Conservation (phyloP, 1,139 yeast species). For the Kurtzmaniella quercitrusa region DNA sequence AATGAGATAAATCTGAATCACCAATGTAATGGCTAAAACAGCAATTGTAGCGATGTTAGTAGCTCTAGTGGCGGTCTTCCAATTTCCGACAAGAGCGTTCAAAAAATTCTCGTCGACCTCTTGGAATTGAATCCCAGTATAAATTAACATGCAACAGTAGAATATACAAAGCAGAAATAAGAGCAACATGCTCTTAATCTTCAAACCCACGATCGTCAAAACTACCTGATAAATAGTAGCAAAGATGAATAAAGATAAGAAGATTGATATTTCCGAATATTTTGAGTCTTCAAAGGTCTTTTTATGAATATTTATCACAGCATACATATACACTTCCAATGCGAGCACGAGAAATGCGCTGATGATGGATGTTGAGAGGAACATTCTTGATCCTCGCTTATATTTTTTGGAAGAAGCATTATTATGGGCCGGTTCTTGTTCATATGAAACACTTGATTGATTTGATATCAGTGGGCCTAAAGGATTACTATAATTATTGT, state of each 20-base stretch:
- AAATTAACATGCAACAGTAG: slow-evolving; percentile 46
- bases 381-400: slow-evolving; percentile 16
- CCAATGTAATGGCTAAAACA: slow-evolving; percentile 37
- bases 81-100: slow-evolving; percentile 15
- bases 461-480: background rate
- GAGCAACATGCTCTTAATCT: slow-evolving; percentile 39
- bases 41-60: slow-evolving; percentile 45
- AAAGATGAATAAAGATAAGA: slow-evolving; percentile 22
- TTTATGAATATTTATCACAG: slow-evolving; percentile 31
- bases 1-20: slow-evolving; percentile 30
- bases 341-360: slow-evolving; percentile 28
- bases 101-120: slow-evolving; percentile 33
- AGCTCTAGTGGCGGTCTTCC: slow-evolving; percentile 29
- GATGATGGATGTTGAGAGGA: slow-evolving; percentile 24
- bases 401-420: slow-evolving; percentile 7
- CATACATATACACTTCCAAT: slow-evolving; percentile 32
- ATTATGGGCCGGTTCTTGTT: background rate
- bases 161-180: slow-evolving; percentile 41
- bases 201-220: slow-evolving; percentile 40
- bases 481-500: background rate
- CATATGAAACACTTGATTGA: background rate
- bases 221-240: slow-evolving; percentile 21
- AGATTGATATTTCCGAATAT: slow-evolving; percentile 22
- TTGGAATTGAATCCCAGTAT: slow-evolving; percentile 48
- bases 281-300: slow-evolving; percentile 15